Base-by-base conservation (phyloP, 192 early-diverging fungal species). In the Helicostylum pulchrum region DNA sequence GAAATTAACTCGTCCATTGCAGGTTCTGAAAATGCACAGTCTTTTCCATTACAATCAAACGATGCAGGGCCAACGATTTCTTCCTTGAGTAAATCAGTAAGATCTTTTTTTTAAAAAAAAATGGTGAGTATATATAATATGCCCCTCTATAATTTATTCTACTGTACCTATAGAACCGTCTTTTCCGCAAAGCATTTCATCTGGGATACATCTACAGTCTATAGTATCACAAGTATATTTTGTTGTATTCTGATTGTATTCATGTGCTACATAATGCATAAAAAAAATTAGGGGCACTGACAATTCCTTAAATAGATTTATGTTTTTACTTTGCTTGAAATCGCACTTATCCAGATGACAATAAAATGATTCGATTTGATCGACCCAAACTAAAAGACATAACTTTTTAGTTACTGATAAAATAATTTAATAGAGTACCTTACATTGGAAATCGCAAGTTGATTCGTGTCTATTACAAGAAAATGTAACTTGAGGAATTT, bases 361-460 rank as follows among this genome's bases (percentile, higher is more conserved):
- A 68, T 87, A 96, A 76, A 96, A 96, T 17, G 91, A 90, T 68
- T 96, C 92, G 36, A 80, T 79, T 46, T 88, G 80, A 45, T 84
- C 90, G 2, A 89, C 84, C 94, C 94, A 96, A 67, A 96, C 83
- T 85, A 52, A 62, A n/a, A 59, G 26, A 36, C 3, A 39, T 9
- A 39, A 39, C 5, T 9, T 39, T 1, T 9, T 39, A 9, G 36
- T 9, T 39, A 39, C 5, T 9, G 9, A 39, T 39, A 7, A 36
- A 36, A 36, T 5, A 36, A 36, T 36, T 36, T 5, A 36, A 36
- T 5, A 26, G 5, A 52, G 39, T 52, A n/a, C n/a, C 67, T 76
- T 82, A 80, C 83, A 92, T 78, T 92, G 88, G 17, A 90, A 90
- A 64, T 82, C 82, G 64, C 90, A 90, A 5, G 84, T 80, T 48